phyloP scores from a whole-genome alignment of 73 alveolate species.

The Urostyla sp. region DNA sequence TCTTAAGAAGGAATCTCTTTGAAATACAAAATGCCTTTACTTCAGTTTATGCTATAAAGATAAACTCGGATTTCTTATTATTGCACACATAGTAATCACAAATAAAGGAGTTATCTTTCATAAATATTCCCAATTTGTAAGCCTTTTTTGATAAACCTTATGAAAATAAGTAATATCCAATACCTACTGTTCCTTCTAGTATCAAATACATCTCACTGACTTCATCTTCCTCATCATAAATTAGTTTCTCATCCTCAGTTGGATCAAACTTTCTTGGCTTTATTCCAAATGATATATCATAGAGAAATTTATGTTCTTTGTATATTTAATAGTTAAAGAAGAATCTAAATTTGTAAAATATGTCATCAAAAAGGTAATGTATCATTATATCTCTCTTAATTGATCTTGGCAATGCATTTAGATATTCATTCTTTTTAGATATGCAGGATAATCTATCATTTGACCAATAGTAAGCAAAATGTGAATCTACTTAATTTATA shows the following conservation, averaged over 20 bases:
- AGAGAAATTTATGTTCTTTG: constrained; percentile 64
- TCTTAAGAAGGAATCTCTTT: constrained; percentile 41
- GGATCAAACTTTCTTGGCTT: constrained; percentile 65
- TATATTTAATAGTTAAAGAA: constrained; percentile 59
- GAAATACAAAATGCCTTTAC: constrained; percentile 63
- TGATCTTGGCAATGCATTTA: constrained; percentile 78
- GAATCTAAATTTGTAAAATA: constrained; percentile 58
- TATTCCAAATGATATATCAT: constrained; percentile 70
- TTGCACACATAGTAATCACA: constrained; percentile 71
- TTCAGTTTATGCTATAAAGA: constrained; percentile 62
- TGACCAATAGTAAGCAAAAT: constrained; percentile 84
- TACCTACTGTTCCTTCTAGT: constrained; percentile 70
- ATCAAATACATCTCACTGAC: constrained; percentile 73
- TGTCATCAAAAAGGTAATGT: constrained; percentile 64
- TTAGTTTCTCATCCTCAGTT: constrained; percentile 45
- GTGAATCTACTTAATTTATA: constrained; percentile 75
- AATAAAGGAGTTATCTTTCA: constrained; percentile 59
- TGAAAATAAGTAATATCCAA: constrained; percentile 61
- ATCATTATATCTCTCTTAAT: constrained; percentile 75
- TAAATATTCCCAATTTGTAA: constrained; percentile 43
- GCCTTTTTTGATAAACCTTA: constrained; percentile 26
- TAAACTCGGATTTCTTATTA: constrained; percentile 61
- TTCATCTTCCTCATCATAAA: constrained; percentile 69
- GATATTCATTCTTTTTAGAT: constrained; percentile 77
- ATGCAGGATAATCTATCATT: constrained; percentile 81